Conservation (phyloP, 805 yeast genomes). For the Candida awuae region DNA sequence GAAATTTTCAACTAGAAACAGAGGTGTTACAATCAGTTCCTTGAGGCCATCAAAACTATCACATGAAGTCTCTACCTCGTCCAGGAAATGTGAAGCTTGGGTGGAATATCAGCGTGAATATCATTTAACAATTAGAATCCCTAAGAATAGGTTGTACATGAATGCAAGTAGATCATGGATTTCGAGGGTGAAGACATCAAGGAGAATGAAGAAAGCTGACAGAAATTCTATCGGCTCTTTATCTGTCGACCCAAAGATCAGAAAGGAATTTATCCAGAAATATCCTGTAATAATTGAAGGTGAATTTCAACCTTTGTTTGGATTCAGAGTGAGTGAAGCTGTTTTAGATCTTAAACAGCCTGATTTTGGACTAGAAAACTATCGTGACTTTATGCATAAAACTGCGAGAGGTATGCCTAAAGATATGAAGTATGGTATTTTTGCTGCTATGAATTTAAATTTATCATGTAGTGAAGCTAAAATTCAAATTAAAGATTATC, state of each 20-base stretch:
- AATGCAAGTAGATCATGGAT: constrained; percentile 30
- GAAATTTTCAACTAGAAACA: no score
- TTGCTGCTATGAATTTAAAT: constrained; percentile 42
- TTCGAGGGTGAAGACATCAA: constrained; percentile 16
- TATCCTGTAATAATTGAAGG: constrained; percentile 23
- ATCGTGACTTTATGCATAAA: constrained; percentile 35
- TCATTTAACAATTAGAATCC: constrained; percentile 19
- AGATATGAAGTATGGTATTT: constrained; percentile 43
- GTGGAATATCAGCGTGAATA: constrained; percentile 16
- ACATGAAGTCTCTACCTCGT: constrained; percentile 15
- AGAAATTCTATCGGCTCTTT: constrained; percentile 4
- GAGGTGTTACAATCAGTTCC: background rate
- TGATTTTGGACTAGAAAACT: constrained; percentile 39
- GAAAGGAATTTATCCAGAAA: constrained; percentile 19
- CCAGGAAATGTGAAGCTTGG: constrained; percentile 23
- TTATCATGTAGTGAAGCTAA: constrained; percentile 37
- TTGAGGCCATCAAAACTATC: constrained; percentile 16
- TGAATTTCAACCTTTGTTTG: constrained; percentile 45
- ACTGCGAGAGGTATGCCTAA: constrained; percentile 48
- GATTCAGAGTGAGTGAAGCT: constrained; percentile 40
- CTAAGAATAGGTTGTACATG: constrained; percentile 21
- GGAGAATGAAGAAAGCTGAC: constrained; percentile 6
- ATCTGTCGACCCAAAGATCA: constrained; percentile 23
- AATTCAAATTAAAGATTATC: constrained; percentile 45
- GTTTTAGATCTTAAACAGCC: constrained; percentile 45